phyloP scores from a whole-genome alignment of 2,329 filamentous ascomycete genomes.

The Alternaria tenuissima region DNA sequence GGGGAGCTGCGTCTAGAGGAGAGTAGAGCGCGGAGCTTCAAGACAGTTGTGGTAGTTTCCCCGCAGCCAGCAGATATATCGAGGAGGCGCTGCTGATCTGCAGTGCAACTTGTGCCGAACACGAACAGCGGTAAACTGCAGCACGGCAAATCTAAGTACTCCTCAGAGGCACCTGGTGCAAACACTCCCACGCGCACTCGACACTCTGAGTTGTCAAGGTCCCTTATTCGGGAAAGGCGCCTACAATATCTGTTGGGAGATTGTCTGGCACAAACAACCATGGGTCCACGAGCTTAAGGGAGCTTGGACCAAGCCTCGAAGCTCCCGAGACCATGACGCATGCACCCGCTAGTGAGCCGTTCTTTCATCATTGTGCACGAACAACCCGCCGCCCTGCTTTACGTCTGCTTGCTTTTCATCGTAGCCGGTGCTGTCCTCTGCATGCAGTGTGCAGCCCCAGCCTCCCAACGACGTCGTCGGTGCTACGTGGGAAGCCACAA shows the following conservation, averaged over 20 bases:
- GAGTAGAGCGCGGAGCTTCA: conserved; percentile 12
- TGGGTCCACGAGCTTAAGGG: conserved; percentile 13
- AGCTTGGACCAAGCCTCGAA: conserved; percentile 23
- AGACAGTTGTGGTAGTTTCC: conserved; percentile 33
- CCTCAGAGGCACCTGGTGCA: background rate
- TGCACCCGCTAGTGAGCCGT: conserved; percentile 12
- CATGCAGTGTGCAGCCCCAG: background rate
- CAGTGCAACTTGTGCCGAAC: conserved; percentile 27
- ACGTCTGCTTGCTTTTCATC: background rate
- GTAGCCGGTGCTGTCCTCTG: background rate
- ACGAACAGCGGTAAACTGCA: conserved; percentile 31
- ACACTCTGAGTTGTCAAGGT: background rate
- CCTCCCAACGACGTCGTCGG: background rate
- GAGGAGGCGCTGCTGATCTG: conserved; percentile 35
- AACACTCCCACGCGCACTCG: background rate
- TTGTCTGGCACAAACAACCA: conserved; percentile 20
- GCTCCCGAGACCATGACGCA: conserved; percentile 17
- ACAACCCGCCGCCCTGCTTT: conserved; percentile 8
- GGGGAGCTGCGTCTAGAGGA: background rate
- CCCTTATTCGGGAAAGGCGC: conserved; percentile 6
- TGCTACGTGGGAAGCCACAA: background rate
- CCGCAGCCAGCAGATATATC: conserved; percentile 33
- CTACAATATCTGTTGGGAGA: conserved; percentile 25
- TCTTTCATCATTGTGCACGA: conserved; percentile 14
- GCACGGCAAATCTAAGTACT: conserved; percentile 18